Percentiles rank a stretch among this genome's conserved stretches.
Conservation (phyloP, 441 rosid species). For the Aquilaria agallochum region DNA sequence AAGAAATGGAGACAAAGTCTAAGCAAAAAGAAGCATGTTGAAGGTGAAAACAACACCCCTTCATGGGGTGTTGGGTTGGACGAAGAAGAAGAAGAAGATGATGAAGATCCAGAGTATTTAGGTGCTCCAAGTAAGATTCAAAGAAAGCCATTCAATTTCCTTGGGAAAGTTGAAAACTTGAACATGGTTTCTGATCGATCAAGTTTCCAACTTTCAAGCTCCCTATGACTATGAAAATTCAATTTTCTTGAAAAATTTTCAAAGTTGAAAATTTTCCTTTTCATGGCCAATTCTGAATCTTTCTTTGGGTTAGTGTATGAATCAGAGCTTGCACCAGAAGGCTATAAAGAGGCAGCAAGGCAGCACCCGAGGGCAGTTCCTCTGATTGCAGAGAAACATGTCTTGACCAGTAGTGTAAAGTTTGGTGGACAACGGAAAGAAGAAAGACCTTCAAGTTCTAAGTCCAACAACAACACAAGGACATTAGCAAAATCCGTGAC, state of each 20-base stretch:
- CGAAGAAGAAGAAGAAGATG: constrained; percentile 29
- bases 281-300: too few relatives aligned
- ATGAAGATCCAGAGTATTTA: constrained; percentile 52
- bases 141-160: too few relatives aligned
- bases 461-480: constrained; percentile 9
- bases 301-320: constrained; percentile 59
- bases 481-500: constrained; percentile 25
- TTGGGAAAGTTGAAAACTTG: too few relatives aligned
- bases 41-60: constrained; percentile 27
- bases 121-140: constrained; percentile 60
- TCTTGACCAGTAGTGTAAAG: constrained; percentile 28
- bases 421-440: constrained; percentile 13
- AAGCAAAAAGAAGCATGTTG: constrained; percentile 41
- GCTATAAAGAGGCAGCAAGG: constrained; percentile 46
- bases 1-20: constrained; percentile 42
- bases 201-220: too few relatives aligned
- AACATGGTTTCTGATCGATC: too few relatives aligned
- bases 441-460: constrained; percentile 15
- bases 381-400: constrained; percentile 48
- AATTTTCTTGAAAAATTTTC: too few relatives aligned
- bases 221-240: too few relatives aligned
- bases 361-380: constrained; percentile 58
- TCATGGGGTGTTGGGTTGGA: constrained; percentile 33
- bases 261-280: too few relatives aligned
- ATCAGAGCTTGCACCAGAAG: constrained; percentile 79